Conservation (phyloP, 2,329 filamentous ascomycete genomes). For the Pseudopyrenochaeta lycopersici region DNA sequence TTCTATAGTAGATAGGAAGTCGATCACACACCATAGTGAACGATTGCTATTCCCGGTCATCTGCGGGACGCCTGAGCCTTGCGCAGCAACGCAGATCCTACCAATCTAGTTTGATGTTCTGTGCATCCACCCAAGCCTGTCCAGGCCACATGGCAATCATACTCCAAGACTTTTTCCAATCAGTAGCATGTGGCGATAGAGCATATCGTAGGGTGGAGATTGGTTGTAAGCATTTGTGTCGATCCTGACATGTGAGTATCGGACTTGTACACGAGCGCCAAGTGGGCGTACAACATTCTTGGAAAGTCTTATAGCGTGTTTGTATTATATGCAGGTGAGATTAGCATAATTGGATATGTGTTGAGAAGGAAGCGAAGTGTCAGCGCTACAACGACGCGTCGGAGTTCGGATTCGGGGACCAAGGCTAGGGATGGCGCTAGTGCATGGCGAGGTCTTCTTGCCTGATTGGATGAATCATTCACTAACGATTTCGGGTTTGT, state of each 20-base stretch:
- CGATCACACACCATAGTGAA: neutral
- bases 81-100: neutral
- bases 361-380: neutral
- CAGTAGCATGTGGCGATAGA: neutral
- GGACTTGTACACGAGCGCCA: slow-evolving; percentile 12
- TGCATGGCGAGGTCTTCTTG: neutral
- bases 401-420: slow-evolving; percentile 5
- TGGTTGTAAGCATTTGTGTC: neutral
- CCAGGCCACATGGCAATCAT: neutral
- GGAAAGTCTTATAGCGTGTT: neutral
- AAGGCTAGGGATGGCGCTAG: slow-evolving; percentile 3
- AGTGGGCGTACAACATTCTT: slow-evolving; percentile 2
- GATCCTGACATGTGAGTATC: slow-evolving; percentile 1
- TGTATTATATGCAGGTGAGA: neutral
- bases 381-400: slow-evolving; percentile 9
- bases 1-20: neutral
- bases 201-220: neutral
- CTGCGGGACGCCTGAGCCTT: neutral
- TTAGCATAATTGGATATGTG: neutral
- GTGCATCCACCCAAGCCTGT: neutral
- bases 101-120: neutral
- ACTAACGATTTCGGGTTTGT: neutral
- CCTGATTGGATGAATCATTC: slow-evolving; percentile 2
- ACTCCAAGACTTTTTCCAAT: neutral
- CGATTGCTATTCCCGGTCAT: neutral